Base-by-base conservation (phyloP, 768 basidiomycete species). In the Boletellus emodensis region DNA sequence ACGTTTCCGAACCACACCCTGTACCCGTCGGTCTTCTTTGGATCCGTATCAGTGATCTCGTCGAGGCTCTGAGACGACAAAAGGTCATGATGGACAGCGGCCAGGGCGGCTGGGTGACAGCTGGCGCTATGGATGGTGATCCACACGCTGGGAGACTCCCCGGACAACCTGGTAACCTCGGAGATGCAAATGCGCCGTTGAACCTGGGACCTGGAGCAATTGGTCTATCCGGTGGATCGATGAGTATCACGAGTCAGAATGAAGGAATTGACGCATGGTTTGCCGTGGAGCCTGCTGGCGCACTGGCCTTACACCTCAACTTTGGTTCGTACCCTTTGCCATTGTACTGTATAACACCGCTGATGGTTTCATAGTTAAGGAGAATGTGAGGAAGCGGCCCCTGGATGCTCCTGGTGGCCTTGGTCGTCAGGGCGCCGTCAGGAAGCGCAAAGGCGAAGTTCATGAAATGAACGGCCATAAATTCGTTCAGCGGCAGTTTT, bases 401-500 rank as follows among this genome's bases (percentile, higher is more conserved):
- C 67, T 94, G 53, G 96, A 99, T 61, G 89, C 83, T 4, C 84
- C 84, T 11, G 89, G 88, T 44, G 94, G 93, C 51, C 83, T 99
- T 36, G 96, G 95, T 44, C 93, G 96, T 67, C 95, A 97, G 72
- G 96, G 95, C 48, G 96, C 96, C 52, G 84, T 99, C 58, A 87
- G 94, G 64, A 97, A 96, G 72, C 90, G 94, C 62, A 97, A 97
- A 71, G 95, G 85, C 58, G 95, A 98, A 74, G 87, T 98, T 3
- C 94, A 94, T 73, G 94, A 98, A 71, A 97, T 97, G 92, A 98
- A 98, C 65, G 96, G 96, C 11, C 96, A 99, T 75, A 92, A 96
- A 70, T 99, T 99, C 66, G 81, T 99, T 40, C 90, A 93, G 61
- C 83, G 86, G 40, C 96, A 98, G 71, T 99, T 99, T 76, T 98